Conservation (phyloP, 2,329 filamentous ascomycete species). For the Alternaria dauci region DNA sequence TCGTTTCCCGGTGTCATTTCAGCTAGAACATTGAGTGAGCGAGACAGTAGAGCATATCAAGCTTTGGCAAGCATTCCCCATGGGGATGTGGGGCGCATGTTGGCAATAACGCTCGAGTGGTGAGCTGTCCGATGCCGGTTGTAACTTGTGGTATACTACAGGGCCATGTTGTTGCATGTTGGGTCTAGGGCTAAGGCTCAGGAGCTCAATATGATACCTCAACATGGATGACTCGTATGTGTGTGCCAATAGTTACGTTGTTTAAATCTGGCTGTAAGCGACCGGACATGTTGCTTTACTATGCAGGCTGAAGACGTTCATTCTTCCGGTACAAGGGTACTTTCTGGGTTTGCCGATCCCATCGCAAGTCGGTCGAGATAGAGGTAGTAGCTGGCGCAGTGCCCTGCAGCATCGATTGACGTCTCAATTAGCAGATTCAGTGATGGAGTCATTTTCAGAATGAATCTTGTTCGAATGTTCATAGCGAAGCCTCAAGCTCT, state of each 20-base stretch:
- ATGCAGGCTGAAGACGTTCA: not conserved
- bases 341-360: not conserved
- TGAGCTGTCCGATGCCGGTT: not conserved
- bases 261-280: not conserved
- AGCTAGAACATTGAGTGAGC: not conserved
- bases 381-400: not conserved
- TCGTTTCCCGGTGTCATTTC: not conserved
- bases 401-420: not conserved
- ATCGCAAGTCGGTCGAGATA: not conserved
- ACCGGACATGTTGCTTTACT: not conserved
- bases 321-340: slow-evolving; percentile 1
- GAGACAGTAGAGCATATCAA: not conserved
- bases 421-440: not conserved
- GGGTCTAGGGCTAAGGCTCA: not conserved
- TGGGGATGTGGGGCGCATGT: not conserved
- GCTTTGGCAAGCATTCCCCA: not conserved
- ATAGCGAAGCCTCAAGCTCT: not conserved
- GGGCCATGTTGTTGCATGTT: not conserved
- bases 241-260: not conserved
- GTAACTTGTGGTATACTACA: not conserved
- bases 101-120: not conserved
- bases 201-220: not conserved
- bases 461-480: not conserved
- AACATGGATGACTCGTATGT: not conserved
- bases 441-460: no score